phyloP scores from a whole-genome alignment of 768 basidiomycete genomes.

The Auricularia sp. region DNA sequence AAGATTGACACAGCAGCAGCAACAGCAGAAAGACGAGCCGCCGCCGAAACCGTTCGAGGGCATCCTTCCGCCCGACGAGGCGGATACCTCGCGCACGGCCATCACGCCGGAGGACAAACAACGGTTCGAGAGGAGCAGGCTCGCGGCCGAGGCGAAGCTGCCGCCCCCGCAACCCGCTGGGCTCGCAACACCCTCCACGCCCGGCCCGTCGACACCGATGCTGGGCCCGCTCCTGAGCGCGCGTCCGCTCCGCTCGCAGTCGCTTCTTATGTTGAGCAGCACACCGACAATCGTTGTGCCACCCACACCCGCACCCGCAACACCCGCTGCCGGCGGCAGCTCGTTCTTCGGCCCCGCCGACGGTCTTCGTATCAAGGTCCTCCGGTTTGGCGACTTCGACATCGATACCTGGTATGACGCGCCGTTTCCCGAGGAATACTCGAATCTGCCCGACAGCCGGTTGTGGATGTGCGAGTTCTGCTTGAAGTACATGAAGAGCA shows the following conservation, averaged over 20 bases:
- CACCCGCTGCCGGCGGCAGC: constrained; percentile 23
- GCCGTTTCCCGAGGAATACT: constrained; percentile 96
- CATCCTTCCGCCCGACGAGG: constrained; percentile 54
- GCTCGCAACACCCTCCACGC: constrained; percentile 14
- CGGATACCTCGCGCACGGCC: constrained; percentile 60
- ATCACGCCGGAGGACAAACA: constrained; percentile 53
- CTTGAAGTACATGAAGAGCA: constrained; percentile 94
- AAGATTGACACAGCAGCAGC: neutral
- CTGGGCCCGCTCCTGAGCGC: constrained; percentile 25
- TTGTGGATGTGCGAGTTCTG: constrained; percentile 99
- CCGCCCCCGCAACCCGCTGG: constrained; percentile 9
- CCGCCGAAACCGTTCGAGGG: constrained; percentile 69
- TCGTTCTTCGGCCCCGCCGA: constrained; percentile 15
- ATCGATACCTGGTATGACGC: constrained; percentile 99
- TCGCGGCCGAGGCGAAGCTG: constrained; percentile 60
- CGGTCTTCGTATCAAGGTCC: constrained; percentile 65
- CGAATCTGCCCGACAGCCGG: constrained; percentile 79
- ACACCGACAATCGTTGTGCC: constrained; percentile 26
- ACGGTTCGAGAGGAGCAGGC: constrained; percentile 62
- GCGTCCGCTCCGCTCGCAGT: constrained; percentile 30
- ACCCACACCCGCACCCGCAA: constrained; percentile 25
- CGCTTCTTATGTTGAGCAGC: constrained; percentile 54
- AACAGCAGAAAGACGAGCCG: constrained; percentile 33
- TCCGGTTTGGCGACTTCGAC: constrained; percentile 85
- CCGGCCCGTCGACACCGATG: constrained; percentile 25